These are phyloP conservation scores for Citrus inodora DNA, from an alignment of 345 rosid species.

Conservation along the genomic window DNA sequence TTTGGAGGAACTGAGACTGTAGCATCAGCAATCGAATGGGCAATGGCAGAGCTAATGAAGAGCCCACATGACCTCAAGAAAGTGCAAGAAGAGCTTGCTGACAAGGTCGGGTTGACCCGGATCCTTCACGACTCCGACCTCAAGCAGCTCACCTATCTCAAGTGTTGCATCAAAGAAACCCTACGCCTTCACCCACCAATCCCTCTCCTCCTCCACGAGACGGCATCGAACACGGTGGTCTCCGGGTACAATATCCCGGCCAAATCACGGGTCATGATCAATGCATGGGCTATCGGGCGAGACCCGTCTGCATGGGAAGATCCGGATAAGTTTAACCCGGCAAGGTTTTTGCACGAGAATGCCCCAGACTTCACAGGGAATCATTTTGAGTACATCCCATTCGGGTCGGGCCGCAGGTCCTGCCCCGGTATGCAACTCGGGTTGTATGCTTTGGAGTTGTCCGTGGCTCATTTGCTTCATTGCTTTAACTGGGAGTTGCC, in stretches of 20 bases:
- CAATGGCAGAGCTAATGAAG: constrained; percentile 61
- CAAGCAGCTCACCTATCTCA: constrained; percentile 51
- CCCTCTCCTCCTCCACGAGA: constrained; percentile 75
- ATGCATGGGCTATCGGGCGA: constrained; percentile 57
- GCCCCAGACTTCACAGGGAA: constrained; percentile 60
- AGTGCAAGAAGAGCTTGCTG: constrained; percentile 59
- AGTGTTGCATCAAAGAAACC: constrained; percentile 63
- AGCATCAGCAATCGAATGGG: constrained; percentile 82
- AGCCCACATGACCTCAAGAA: constrained; percentile 45
- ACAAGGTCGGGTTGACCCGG: constrained; percentile 53
- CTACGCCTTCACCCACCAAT: constrained; percentile 79
- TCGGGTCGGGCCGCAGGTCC: constrained; percentile 80
- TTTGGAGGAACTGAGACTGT: constrained; percentile 79
- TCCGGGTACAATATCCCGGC: constrained; percentile 56
- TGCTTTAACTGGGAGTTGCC: constrained; percentile 73
- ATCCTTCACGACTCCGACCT: constrained; percentile 54
- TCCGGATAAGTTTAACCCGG: constrained; percentile 52
- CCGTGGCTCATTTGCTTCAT: constrained; percentile 64
- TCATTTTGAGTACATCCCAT: constrained; percentile 63
- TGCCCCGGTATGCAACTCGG: constrained; percentile 88
- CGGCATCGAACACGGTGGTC: constrained; percentile 44
- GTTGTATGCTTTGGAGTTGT: constrained; percentile 59
- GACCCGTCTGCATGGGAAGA: constrained; percentile 57
- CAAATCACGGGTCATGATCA: constrained; percentile 61
- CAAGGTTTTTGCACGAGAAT: constrained; percentile 41